phyloP scores from a whole-genome alignment of 1,139 yeast species.

The Nakaseomyces bracarensis region DNA sequence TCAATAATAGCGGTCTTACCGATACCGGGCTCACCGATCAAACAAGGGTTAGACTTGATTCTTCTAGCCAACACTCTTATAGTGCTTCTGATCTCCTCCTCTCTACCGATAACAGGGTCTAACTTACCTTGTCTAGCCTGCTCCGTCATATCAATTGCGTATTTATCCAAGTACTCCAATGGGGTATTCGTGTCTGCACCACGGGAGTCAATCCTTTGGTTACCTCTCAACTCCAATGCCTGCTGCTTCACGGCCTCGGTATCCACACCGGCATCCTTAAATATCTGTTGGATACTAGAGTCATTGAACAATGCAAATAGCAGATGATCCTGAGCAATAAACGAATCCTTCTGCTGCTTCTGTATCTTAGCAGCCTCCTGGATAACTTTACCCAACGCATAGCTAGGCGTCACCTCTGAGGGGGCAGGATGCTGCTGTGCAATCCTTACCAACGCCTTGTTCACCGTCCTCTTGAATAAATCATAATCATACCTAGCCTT shows the following conservation, averaged over 20 bases:
- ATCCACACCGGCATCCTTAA: slow-evolving; percentile 66
- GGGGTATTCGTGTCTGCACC: slow-evolving; percentile 85
- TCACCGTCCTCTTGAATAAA: slow-evolving; percentile 67
- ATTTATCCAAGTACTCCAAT: slow-evolving; percentile 76
- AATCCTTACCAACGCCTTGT: slow-evolving; percentile 68
- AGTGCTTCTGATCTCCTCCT: slow-evolving; percentile 92
- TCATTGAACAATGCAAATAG: slow-evolving; percentile 81
- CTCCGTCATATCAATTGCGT: slow-evolving; percentile 88
- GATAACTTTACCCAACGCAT: slow-evolving; percentile 62
- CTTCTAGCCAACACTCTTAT: slow-evolving; percentile 91
- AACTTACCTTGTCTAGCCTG: slow-evolving; percentile 89
- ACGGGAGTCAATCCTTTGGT: slow-evolving; percentile 84
- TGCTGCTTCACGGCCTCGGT: slow-evolving; percentile 69
- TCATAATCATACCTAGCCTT: slow-evolving; percentile 87
- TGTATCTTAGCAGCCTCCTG: slow-evolving; percentile 66
- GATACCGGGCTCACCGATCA: slow-evolving; percentile 98
- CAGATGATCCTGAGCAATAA: slow-evolving; percentile 89
- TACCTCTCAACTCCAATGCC: slow-evolving; percentile 80
- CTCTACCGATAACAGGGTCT: slow-evolving; percentile 98
- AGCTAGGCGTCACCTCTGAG: slow-evolving; percentile 58
- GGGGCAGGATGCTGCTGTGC: slow-evolving; percentile 91
- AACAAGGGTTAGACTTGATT: slow-evolving; percentile 90
- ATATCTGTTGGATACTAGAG: slow-evolving; percentile 55
- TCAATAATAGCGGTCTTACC: slow-evolving; percentile 98
- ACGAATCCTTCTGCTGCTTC: slow-evolving; percentile 82